Conservation (phyloP, 2,329 filamentous ascomycete genomes). For the Coleophoma crateriformis region DNA sequence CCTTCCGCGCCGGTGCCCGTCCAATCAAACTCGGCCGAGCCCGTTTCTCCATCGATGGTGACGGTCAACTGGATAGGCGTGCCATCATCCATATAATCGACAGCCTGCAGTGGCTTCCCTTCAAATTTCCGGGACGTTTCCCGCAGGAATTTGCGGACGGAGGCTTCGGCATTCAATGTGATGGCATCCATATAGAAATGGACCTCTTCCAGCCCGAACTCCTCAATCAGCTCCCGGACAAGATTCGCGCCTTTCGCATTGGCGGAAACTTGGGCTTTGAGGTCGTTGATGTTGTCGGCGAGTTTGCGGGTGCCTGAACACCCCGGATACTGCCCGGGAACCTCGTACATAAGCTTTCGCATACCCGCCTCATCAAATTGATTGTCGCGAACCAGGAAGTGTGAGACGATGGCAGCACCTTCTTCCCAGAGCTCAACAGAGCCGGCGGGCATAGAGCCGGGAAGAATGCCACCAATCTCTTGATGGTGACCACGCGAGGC, state of each 20-base stretch:
- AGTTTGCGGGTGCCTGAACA: constrained; percentile 73
- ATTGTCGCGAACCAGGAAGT: constrained; percentile 67
- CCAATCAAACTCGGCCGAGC: constrained; percentile 72
- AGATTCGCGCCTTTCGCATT: constrained; percentile 78
- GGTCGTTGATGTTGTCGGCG: constrained; percentile 75
- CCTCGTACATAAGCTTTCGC: constrained; percentile 9
- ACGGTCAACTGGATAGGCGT: constrained; percentile 62
- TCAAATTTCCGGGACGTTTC: constrained; percentile 58
- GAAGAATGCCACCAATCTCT: constrained; percentile 75
- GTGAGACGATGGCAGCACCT: constrained; percentile 54
- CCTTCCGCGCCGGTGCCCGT: constrained; percentile 70
- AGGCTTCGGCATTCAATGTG: constrained; percentile 69
- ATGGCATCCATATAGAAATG: constrained; percentile 79
- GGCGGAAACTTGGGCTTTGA: constrained; percentile 79
- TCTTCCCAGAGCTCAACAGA: constrained; percentile 60
- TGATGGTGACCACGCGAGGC: constrained; percentile 75
- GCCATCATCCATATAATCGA: constrained; percentile 84
- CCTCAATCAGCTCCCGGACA: constrained; percentile 65
- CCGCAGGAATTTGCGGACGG: constrained; percentile 66
- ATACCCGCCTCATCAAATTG: constrained; percentile 75
- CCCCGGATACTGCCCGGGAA: constrained; percentile 35
- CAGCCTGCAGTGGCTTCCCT: constrained; percentile 59
- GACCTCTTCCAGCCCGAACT: constrained; percentile 65
- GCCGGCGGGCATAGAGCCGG: constrained; percentile 74
- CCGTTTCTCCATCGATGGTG: constrained; percentile 63